These are phyloP conservation scores for Carex littledalei DNA, from an alignment of 176 grass and related monocot genomes.

Conservation along the genomic window DNA sequence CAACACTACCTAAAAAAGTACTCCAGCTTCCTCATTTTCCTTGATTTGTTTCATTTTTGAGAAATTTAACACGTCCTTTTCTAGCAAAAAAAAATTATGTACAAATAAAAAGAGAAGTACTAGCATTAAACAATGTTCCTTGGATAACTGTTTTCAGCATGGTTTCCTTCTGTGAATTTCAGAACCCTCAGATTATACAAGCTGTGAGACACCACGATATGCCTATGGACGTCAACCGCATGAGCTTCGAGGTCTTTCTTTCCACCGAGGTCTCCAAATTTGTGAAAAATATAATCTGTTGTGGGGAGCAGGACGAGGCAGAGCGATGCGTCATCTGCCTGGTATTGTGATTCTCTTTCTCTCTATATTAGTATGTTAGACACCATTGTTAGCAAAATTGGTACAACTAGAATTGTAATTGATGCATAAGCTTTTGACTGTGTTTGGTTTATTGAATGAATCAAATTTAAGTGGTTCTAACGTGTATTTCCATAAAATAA, in stretches of 20 bases:
- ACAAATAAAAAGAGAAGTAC: neutral
- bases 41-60: neutral
- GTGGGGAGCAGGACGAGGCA: neutral
- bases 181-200: neutral
- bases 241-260: neutral
- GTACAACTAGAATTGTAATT: neutral
- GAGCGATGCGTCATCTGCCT: neutral
- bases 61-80: neutral
- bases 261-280: neutral
- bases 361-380: neutral
- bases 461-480: neutral
- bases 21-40: neutral
- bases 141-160: neutral
- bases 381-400: neutral
- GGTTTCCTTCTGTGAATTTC: neutral
- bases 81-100: neutral
- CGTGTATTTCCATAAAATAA: neutral
- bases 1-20: neutral
- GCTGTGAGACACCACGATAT: neutral
- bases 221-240: neutral
- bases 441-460: neutral
- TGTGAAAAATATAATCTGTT: neutral
- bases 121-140: neutral
- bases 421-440: neutral
- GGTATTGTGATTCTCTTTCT: neutral